Percentiles rank a stretch among this genome's conserved stretches.
These are phyloP conservation scores for Colletotrichum filicis DNA, from an alignment of 2,329 filamentous ascomycete genomes.

Conservation along the genomic window DNA sequence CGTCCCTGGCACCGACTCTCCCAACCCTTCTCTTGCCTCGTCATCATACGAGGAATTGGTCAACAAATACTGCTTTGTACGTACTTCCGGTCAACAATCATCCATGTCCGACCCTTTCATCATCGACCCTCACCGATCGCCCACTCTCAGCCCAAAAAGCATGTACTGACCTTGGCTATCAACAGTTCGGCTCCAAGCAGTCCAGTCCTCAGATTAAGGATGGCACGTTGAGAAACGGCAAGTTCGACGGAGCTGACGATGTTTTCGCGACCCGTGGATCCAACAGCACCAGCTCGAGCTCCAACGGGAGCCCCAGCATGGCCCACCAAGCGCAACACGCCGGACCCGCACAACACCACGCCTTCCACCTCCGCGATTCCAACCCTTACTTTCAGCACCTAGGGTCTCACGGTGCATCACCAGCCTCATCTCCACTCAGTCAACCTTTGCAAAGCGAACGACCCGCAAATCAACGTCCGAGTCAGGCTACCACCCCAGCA, in stretches of 20 bases:
- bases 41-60: constrained; percentile 96
- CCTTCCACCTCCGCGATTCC: constrained; percentile 42
- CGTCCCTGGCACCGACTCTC: constrained; percentile 59
- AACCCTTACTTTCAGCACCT: constrained; percentile 38
- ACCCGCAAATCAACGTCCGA: constrained; percentile 44
- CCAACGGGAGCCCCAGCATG: constrained; percentile 50
- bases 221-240: constrained; percentile 54
- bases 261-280: constrained; percentile 44
- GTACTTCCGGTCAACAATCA: constrained; percentile 65
- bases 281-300: constrained; percentile 49
- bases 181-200: constrained; percentile 72
- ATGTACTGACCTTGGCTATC: constrained; percentile 51
- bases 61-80: constrained; percentile 99
- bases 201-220: constrained; percentile 62
- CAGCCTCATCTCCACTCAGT: constrained; percentile 46
- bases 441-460: constrained; percentile 39
- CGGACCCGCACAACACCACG: constrained; percentile 54
- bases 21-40: constrained; percentile 74
- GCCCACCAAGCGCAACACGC: constrained; percentile 47
- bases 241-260: constrained; percentile 56
- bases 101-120: constrained; percentile 36
- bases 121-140: constrained; percentile 31
- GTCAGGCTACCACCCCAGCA: constrained; percentile 44
- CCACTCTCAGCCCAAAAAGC: constrained; percentile 37
- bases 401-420: constrained; percentile 45